phyloP scores from a whole-genome alignment of 805 yeast genomes.

The Candida chilensis region DNA sequence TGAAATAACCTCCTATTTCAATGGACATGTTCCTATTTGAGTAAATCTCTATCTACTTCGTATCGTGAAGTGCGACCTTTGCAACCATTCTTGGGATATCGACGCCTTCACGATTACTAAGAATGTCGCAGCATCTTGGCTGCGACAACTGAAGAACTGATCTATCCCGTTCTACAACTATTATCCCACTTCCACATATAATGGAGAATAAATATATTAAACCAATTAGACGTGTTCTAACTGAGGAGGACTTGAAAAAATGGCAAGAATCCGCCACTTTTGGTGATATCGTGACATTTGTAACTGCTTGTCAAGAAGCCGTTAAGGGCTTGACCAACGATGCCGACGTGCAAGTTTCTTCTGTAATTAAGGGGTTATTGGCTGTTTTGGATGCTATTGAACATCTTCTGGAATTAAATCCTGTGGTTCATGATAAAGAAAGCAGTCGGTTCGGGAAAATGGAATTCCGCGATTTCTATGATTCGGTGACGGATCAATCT shows the following conservation, averaged over 20 bases:
- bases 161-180: no score
- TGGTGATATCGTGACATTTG: slow-evolving; percentile 40
- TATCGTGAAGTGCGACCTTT: no score
- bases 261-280: slow-evolving; percentile 51
- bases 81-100: no score
- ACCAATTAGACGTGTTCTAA: no score
- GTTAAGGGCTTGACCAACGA: slow-evolving; percentile 57
- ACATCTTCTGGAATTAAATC: slow-evolving; percentile 40
- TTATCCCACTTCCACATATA: no score
- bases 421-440: slow-evolving; percentile 56
- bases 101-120: no score
- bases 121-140: no score
- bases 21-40: no score
- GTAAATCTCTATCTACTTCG: no score
- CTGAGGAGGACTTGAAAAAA: slow-evolving; percentile 47
- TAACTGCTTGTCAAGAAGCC: slow-evolving; percentile 48
- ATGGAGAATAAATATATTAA: no score
- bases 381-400: slow-evolving; percentile 36
- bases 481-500: slow-evolving; percentile 34
- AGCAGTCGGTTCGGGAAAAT: slow-evolving; percentile 82
- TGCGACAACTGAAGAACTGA: no score
- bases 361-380: slow-evolving; percentile 19
- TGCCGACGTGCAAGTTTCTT: slow-evolving; percentile 25
- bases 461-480: slow-evolving; percentile 81
- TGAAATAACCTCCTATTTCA: no score